Evolutionary conservation across 768 basidiomycete species (phyloP), one percentile per base, ranked within the genome.

Genomic region (Lactifluus pinguis): DNA sequence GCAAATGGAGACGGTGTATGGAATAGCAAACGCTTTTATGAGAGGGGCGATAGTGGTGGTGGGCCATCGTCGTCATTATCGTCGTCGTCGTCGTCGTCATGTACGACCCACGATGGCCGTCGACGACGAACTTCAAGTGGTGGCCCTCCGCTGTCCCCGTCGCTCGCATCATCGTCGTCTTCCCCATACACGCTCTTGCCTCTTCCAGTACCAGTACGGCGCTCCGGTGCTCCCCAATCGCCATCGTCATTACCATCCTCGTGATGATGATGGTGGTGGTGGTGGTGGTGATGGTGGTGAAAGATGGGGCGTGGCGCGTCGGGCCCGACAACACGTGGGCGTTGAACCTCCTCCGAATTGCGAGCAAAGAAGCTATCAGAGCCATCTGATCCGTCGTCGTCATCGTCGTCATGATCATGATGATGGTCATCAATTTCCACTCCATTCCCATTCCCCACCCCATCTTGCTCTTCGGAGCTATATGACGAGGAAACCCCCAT

Each of bases 311-410:
- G 59, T 4, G 36, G 15, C 4, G 38, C 4, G n/a, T 47, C 25
- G 19, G 55, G 55, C 38, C 38, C 17, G n/a, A 48, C 3, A 25
- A 61, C n/a, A 25, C 61, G 47, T 48, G 39, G 53, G 3, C 61
- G 61, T 1, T 25, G 45, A 1, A 38, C 19, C 8, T 66, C 65
- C 34, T 66, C 65, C 59, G 65, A 66, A 8, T 53, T 61, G 6
- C 65, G 63, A 53, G 59, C 65, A 48, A 66, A 66, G 38, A 66
- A 66, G 38, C 63, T 64, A n/a, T 60, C 58, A 54, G 62, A 64
- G 47, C 54, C 63, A 30, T 66, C 65, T 5, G 58, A 61, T 3
- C 13, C 36, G 14, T 55, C 38, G 29, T 21, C 42, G 11, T 48
- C 36, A 4, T 42, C 41, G 14, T 42, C 41, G 17, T 5, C 53